Conservation (phyloP, 2,329 filamentous ascomycete genomes). For the Cladophialophora yegresii region DNA sequence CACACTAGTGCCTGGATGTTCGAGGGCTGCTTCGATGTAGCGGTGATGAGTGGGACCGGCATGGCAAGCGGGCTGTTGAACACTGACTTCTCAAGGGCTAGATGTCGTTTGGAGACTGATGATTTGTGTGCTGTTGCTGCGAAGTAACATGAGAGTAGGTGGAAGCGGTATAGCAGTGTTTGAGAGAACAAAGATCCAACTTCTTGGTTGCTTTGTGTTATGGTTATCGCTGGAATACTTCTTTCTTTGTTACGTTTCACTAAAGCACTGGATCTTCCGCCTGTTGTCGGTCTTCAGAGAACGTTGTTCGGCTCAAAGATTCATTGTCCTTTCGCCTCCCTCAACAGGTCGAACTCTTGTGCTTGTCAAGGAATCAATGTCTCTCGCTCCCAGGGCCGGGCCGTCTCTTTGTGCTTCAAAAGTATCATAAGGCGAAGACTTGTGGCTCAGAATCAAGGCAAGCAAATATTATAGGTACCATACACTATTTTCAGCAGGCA, state of each 20-base stretch:
- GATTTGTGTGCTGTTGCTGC: background rate
- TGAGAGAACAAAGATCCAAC: background rate
- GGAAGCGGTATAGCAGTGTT: background rate
- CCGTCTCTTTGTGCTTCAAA: background rate
- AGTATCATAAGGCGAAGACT: background rate
- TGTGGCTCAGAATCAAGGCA: background rate
- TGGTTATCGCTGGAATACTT: background rate
- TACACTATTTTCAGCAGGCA: background rate
- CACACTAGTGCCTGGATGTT: background rate
- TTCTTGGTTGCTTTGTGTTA: background rate
- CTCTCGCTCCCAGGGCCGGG: background rate
- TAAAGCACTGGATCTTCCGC: background rate
- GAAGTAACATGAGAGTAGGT: background rate
- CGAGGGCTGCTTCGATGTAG: background rate
- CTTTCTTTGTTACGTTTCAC: background rate
- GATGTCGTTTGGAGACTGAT: background rate
- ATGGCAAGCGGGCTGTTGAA: background rate
- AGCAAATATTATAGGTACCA: background rate
- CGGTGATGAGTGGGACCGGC: background rate
- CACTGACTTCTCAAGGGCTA: background rate
- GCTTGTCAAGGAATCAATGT: background rate
- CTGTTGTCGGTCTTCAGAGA: background rate
- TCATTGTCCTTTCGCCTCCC: too few species aligned
- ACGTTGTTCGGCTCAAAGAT: background rate
- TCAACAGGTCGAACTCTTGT: too few species aligned